A percentile compares a stretch with the other conserved stretches of the same genome.
Conservation (phyloP, 768 basidiomycete genomes). For the Amanita brunnescens region DNA sequence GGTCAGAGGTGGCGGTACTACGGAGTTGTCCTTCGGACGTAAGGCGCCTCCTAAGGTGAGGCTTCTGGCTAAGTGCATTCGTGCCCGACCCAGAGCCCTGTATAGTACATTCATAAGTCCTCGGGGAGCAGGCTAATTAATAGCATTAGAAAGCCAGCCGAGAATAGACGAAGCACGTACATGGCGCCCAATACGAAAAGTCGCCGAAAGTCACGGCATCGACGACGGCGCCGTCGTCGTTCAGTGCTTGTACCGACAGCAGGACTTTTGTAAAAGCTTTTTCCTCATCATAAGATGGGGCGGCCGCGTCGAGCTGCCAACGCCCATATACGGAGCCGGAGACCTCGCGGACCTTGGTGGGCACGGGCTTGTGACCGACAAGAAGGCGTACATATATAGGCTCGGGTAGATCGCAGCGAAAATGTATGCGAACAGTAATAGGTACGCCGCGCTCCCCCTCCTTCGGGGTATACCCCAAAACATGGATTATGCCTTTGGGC, state of each 20-base stretch:
- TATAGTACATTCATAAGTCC: not conserved
- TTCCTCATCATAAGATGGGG: constrained; percentile 43
- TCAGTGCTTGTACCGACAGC: constrained; percentile 56
- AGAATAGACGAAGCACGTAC: constrained; percentile 18
- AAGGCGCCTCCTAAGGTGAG: constrained; percentile 29
- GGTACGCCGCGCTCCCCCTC: constrained; percentile 57
- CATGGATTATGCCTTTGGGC: constrained; percentile 45
- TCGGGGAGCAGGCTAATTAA: not conserved
- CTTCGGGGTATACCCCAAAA: constrained; percentile 55
- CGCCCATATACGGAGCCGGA: constrained; percentile 36
- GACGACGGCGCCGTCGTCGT: constrained; percentile 42
- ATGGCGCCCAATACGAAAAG: constrained; percentile 53
- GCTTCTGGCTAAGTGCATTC: constrained; percentile 11
- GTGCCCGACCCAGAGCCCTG: not conserved
- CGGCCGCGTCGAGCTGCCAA: constrained; percentile 60
- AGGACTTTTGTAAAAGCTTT: constrained; percentile 37
- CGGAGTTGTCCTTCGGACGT: constrained; percentile 30
- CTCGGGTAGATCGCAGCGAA: constrained; percentile 40
- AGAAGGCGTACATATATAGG: constrained; percentile 65
- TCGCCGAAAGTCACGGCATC: constrained; percentile 66
- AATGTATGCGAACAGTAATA: constrained; percentile 57
- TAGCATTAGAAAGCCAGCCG: not conserved
- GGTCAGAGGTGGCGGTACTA: constrained; percentile 31
- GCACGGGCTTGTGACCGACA: constrained; percentile 58
- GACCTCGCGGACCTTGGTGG: constrained; percentile 54